Percentiles rank a stretch among this genome's conserved stretches.
Conservation (phyloP, 2,329 filamentous ascomycete species). For the Xenosphaeropsis pyriputrescens region DNA sequence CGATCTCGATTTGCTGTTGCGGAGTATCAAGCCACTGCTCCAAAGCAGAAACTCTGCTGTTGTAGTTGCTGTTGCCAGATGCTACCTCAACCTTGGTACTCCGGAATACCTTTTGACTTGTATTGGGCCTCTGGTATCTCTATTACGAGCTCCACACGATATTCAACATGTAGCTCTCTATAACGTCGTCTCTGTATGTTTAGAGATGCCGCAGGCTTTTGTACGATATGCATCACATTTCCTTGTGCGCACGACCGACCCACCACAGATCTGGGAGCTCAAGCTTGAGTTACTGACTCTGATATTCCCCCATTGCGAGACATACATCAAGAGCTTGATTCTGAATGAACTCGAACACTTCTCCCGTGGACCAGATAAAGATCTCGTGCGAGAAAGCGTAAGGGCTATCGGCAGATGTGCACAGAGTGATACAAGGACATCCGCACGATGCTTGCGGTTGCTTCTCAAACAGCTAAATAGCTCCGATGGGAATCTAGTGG, state of each 20-base stretch:
- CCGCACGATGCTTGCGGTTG: conserved; percentile 66
- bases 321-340: conserved; percentile 70
- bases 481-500: conserved; percentile 73
- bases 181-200: conserved; percentile 88
- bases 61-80: conserved; percentile 72
- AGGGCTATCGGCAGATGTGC: conserved; percentile 89
- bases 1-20: conserved; percentile 70
- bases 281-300: conserved; percentile 87
- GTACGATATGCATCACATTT: conserved; percentile 84
- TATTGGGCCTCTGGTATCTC: conserved; percentile 72
- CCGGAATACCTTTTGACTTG: conserved; percentile 58
- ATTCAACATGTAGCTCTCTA: conserved; percentile 82
- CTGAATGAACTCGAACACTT: conserved; percentile 92
- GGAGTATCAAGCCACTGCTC: conserved; percentile 67
- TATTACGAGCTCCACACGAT: conserved; percentile 73
- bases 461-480: conserved; percentile 80
- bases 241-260: conserved; percentile 66
- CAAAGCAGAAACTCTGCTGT: conserved; percentile 90
- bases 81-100: conserved; percentile 75
- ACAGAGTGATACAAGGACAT: conserved; percentile 56
- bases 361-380: conserved; percentile 58
- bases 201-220: conserved; percentile 64
- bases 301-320: conserved; percentile 70
- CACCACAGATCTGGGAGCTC: conserved; percentile 70
- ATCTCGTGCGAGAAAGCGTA: conserved; percentile 76